phyloP scores from a whole-genome alignment of 768 basidiomycete species.

The Amanita brunnescens region DNA sequence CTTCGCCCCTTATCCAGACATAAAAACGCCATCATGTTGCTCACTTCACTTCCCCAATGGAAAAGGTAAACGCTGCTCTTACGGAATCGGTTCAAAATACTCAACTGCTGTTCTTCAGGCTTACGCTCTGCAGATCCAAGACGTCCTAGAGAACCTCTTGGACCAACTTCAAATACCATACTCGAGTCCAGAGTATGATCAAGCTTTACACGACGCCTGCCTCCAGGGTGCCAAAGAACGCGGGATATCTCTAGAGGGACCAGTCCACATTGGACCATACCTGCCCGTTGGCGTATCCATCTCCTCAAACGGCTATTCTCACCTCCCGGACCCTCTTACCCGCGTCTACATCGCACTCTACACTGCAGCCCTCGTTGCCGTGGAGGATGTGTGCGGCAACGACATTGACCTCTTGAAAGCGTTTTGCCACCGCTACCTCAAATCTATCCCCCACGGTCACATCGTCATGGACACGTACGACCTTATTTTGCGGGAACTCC shows the following conservation, averaged over 20 bases:
- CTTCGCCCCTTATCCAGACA: too few relatives aligned
- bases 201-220: conserved; percentile 13
- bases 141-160: neutral
- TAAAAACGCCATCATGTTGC: too few relatives aligned
- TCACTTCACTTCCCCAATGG: too few relatives aligned
- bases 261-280: conserved; percentile 17
- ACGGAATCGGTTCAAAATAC: too few relatives aligned
- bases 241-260: conserved; percentile 18
- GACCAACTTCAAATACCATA: neutral
- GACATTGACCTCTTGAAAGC: conserved; percentile 18
- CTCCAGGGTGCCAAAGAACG: conserved; percentile 14
- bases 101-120: too few relatives aligned
- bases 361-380: conserved; percentile 27
- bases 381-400: conserved; percentile 27
- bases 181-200: neutral
- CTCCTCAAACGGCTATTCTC: conserved; percentile 18
- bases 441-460: conserved; percentile 19
- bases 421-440: conserved; percentile 26
- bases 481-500: conserved; percentile 22
- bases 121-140: neutral
- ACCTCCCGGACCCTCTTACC: conserved; percentile 20
- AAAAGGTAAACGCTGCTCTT: too few relatives aligned
- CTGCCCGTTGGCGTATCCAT: conserved; percentile 24
- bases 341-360: conserved; percentile 29
- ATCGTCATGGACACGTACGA: conserved; percentile 25